phyloP scores from a whole-genome alignment of 371 early-diverging fungal genomes.

The Mortierella sp. region DNA sequence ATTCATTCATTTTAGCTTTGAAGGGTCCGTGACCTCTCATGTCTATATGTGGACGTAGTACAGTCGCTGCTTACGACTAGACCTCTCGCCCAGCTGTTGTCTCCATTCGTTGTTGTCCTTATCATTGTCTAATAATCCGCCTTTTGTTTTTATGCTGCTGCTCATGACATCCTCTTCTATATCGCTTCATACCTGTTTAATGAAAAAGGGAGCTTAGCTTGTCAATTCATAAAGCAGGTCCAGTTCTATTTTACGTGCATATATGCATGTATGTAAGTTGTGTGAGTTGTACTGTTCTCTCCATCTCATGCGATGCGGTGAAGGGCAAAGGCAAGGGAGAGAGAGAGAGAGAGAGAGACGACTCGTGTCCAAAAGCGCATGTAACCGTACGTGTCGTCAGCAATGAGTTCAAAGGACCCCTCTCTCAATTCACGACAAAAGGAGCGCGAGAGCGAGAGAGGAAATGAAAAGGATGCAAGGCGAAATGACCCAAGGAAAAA shows the following conservation, averaged over 20 bases:
- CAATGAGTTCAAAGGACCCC: not conserved
- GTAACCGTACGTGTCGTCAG: conserved; percentile 4
- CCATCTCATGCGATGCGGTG: not conserved
- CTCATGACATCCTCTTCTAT: too few species aligned
- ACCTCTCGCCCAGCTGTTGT: too few species aligned
- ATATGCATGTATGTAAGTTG: not conserved
- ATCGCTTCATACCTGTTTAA: too few species aligned
- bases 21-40: too few species aligned
- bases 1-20: too few species aligned
- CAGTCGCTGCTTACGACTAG: too few species aligned
- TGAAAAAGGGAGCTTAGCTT: too few species aligned
- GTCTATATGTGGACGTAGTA: too few species aligned
- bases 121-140: too few species aligned
- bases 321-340: not conserved
- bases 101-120: too few species aligned
- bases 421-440: not conserved
- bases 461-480: not conserved
- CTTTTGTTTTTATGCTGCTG: too few species aligned
- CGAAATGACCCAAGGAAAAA: not conserved
- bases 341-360: not conserved
- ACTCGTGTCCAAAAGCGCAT: not conserved
- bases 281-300: not conserved
- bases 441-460: not conserved
- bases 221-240: too few species aligned
- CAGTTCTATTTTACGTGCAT: not conserved